phyloP scores from a whole-genome alignment of 331 rosid species.

The Acacia concinna region DNA sequence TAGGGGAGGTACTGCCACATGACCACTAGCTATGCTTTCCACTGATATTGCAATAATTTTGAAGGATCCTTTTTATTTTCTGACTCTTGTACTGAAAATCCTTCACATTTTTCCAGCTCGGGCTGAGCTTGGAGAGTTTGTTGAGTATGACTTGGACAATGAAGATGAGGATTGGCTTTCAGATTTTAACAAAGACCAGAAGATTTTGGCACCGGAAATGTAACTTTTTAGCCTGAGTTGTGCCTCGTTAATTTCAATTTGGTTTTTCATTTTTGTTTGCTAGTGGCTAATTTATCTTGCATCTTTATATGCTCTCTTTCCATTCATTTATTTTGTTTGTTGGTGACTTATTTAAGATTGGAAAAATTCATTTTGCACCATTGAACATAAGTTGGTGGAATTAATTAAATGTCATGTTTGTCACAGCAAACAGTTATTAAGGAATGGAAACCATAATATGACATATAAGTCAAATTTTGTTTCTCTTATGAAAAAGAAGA shows the following conservation, averaged over 20 bases:
- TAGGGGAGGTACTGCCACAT: conserved; percentile 55
- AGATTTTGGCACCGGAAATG: conserved; percentile 52
- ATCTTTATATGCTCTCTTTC: background rate
- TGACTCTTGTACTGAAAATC: background rate
- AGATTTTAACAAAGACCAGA: conserved; percentile 53
- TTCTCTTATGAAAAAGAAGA: background rate
- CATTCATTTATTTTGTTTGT: background rate
- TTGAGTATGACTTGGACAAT: conserved; percentile 74
- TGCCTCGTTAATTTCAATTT: background rate
- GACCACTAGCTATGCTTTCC: background rate
- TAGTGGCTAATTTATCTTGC: background rate
- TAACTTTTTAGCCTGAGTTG: background rate
- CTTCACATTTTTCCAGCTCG: conserved; percentile 41
- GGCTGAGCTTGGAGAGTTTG: conserved; percentile 76
- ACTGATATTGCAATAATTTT: background rate
- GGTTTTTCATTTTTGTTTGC: background rate
- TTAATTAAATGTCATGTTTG: background rate
- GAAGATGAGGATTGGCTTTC: conserved; percentile 79
- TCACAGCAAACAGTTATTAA: background rate
- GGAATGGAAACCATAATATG: background rate
- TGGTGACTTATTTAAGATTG: background rate
- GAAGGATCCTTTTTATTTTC: background rate
- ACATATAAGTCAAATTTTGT: background rate
- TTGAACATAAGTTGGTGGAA: conserved; percentile 17
- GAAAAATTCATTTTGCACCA: background rate